These are phyloP conservation scores for Hibiscus trionum DNA, from an alignment of 345 rosid species.

Conservation along the genomic window DNA sequence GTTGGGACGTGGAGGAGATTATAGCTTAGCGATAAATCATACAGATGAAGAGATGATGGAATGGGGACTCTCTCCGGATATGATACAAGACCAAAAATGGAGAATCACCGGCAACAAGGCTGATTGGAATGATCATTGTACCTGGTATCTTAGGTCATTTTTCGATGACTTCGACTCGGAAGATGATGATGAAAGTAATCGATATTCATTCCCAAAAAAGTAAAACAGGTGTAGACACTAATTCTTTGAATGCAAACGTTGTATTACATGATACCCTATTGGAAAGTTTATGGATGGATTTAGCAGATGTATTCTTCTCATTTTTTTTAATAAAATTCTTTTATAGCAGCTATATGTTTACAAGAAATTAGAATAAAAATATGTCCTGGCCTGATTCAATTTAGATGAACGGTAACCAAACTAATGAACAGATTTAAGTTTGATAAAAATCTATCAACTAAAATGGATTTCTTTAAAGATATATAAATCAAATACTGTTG, in stretches of 20 bases:
- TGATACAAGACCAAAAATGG: slow-evolving; percentile 86
- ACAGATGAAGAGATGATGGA: slow-evolving; percentile 59
- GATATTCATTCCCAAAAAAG: slow-evolving; percentile 10
- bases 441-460: no score
- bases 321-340: neutral
- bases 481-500: neutral
- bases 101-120: slow-evolving; percentile 46
- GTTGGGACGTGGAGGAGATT: slow-evolving; percentile 70
- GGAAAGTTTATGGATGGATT: neutral
- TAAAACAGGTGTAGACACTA: neutral
- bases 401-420: no score
- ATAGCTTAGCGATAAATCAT: slow-evolving; percentile 81
- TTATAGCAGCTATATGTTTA: neutral
- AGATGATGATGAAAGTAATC: neutral
- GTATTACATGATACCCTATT: neutral
- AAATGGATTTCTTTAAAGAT: neutral
- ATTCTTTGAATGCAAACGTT: neutral
- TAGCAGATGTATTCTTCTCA: neutral
- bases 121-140: slow-evolving; percentile 62
- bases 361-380: neutral
- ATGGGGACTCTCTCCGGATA: slow-evolving; percentile 82
- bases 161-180: slow-evolving; percentile 42
- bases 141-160: slow-evolving; percentile 57
- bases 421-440: no score
- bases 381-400: no score